Evolutionary conservation across 1,284 basidiomycete species (phyloP).

Genomic region (Rhodotorula glutinis): DNA sequence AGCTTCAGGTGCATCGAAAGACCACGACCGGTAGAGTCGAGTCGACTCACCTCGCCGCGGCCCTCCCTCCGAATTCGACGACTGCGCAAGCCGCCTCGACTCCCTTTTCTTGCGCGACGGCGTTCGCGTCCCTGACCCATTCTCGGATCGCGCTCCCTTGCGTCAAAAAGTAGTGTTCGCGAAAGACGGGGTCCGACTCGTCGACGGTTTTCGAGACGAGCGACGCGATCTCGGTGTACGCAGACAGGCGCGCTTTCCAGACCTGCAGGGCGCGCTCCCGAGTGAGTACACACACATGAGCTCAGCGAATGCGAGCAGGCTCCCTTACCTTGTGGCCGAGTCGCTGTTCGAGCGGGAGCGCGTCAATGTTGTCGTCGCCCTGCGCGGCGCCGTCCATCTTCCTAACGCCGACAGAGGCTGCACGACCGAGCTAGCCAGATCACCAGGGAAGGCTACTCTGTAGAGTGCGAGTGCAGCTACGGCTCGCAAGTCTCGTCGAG

Average conservation of each 20-base stretch:
- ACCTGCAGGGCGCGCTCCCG: conserved; percentile 54
- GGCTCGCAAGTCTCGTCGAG: no score
- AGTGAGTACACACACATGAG: not conserved
- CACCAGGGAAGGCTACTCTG: no score
- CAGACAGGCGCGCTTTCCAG: conserved; percentile 96
- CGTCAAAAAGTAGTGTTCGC: conserved; percentile 68
- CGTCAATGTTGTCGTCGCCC: conserved; percentile 86
- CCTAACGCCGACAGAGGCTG: not conserved
- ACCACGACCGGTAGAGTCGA: not conserved
- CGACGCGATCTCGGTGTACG: conserved; percentile 83
- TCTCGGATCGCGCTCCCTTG: conserved; percentile 68
- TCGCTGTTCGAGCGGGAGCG: conserved; percentile 74
- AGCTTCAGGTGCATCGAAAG: not conserved
- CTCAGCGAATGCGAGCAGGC: not conserved
- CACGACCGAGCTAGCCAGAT: not conserved
- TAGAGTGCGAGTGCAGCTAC: no score
- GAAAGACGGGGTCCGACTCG: conserved; percentile 88
- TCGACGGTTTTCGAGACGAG: conserved; percentile 82
- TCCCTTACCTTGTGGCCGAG: conserved; percentile 68
- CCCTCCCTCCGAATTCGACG: conserved; percentile 87
- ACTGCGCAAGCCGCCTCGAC: conserved; percentile 79
- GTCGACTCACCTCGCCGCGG: conserved; percentile 59
- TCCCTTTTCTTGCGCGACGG: conserved; percentile 96
- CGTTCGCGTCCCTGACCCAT: conserved; percentile 86
- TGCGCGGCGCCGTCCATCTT: conserved; percentile 59